Conservation (phyloP, 179 eudicot species). For the Carnegiea gigantea region DNA sequence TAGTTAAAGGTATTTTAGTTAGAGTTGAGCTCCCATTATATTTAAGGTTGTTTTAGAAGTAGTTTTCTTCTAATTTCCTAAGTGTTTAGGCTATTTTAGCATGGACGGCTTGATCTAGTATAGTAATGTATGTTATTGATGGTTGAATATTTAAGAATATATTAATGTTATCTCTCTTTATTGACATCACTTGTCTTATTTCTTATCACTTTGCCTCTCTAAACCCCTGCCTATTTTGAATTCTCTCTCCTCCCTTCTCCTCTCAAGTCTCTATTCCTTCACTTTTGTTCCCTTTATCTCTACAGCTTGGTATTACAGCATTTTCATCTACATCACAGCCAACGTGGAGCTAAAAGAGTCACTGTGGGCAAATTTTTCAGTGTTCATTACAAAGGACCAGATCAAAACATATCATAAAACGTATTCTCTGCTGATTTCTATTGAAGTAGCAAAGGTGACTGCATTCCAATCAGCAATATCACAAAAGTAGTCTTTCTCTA, state of each 20-base stretch:
- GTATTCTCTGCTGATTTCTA: not conserved
- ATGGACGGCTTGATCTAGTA: not conserved
- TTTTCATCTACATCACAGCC: too few relatives aligned
- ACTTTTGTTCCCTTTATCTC: conserved; percentile 1
- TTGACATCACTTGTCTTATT: not conserved
- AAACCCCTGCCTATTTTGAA: not conserved
- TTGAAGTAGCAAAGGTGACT: not conserved
- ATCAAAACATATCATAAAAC: not conserved
- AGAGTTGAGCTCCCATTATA: not conserved
- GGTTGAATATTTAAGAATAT: not conserved
- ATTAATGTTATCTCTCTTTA: not conserved
- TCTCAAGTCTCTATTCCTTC: not conserved
- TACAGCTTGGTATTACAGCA: not conserved
- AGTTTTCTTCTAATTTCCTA: not conserved
- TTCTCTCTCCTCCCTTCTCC: not conserved
- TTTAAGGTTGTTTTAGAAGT: not conserved
- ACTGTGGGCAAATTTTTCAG: not conserved
- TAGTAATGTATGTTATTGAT: not conserved
- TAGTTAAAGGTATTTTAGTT: too few relatives aligned
- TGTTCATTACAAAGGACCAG: not conserved
- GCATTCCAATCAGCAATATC: not conserved
- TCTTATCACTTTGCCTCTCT: not conserved
- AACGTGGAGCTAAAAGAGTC: not conserved
- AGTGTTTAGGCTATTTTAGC: too few relatives aligned
- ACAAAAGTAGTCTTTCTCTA: not conserved